These are phyloP conservation scores for Musa balbisiana DNA, from an alignment of 202 grass and related monocot species.

Conservation along the genomic window DNA sequence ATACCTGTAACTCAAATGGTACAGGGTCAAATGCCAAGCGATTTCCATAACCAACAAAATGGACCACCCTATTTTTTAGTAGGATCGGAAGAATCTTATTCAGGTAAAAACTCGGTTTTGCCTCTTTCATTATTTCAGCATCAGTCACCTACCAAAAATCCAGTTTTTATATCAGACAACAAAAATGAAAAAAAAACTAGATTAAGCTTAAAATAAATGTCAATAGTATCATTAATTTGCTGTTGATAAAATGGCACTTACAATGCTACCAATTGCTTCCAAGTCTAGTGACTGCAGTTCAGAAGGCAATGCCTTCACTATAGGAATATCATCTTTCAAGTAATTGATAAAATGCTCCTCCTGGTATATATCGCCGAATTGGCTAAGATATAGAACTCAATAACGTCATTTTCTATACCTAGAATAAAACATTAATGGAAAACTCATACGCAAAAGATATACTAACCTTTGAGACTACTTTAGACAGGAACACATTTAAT, in stretches of 20 bases:
- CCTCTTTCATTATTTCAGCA: constrained; percentile 89
- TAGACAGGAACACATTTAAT: neutral
- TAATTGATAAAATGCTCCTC: constrained; percentile 95
- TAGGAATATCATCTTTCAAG: constrained; percentile 82
- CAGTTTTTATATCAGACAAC: constrained; percentile 17
- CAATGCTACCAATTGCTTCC: constrained; percentile 76
- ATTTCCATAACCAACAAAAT: constrained; percentile 96
- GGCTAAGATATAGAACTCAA: constrained; percentile 68
- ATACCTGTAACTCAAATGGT: constrained; percentile 89
- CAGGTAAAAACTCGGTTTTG: constrained; percentile 89
- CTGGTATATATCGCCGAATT: constrained; percentile 99
- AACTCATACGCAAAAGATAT: neutral
- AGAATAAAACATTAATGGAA: constrained; percentile 6
- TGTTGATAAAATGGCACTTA: constrained; percentile 38
- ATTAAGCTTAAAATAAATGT: neutral
- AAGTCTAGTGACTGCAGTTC: constrained; percentile 76
- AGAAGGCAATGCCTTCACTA: constrained; percentile 81
- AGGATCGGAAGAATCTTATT: constrained; percentile 87
- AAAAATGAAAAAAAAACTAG: constrained; percentile 11
- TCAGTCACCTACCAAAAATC: constrained; percentile 68
- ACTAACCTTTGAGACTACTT: neutral
- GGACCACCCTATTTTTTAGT: constrained; percentile 73
- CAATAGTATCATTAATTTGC: neutral
- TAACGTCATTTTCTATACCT: constrained; percentile 32
- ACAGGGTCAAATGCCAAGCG: constrained; percentile 96